Evolutionary conservation across 2,329 filamentous ascomycete species (phyloP).

Genomic region (Fusarium zealandicum): DNA sequence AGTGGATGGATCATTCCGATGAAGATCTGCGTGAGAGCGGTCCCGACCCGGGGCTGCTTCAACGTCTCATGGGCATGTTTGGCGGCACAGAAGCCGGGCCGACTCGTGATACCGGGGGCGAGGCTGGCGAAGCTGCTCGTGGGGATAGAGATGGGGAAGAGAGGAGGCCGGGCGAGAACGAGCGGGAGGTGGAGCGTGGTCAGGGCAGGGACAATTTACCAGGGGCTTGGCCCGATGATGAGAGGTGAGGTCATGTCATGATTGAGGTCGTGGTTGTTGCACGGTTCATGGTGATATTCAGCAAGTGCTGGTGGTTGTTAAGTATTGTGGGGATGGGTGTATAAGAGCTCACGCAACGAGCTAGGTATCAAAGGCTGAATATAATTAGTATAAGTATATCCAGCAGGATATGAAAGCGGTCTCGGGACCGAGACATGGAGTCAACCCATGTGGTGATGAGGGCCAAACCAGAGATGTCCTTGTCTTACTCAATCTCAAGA

Average conservation of each 20-base stretch:
- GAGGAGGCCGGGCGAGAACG: conserved; percentile 3
- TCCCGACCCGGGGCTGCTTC: conserved; percentile 40
- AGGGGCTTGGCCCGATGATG: conserved; percentile 48
- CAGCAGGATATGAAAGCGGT: not conserved
- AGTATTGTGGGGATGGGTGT: too few relatives aligned
- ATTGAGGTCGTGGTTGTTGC: too few relatives aligned
- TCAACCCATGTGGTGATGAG: not conserved
- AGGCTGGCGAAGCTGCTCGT: conserved; percentile 17
- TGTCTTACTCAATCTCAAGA: conserved; percentile 15
- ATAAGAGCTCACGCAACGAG: too few relatives aligned
- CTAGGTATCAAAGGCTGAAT: too few relatives aligned
- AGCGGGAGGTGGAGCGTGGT: conserved; percentile 3
- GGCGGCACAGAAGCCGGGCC: conserved; percentile 21
- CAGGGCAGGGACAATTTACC: conserved; percentile 35
- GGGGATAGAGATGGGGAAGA: conserved; percentile 10
- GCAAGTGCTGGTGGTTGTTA: not conserved
- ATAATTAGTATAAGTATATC: not conserved
- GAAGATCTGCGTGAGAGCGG: conserved; percentile 42
- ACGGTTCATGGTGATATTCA: not conserved
- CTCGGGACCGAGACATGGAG: not conserved
- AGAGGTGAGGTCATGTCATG: conserved; percentile 14
- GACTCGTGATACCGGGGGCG: conserved; percentile 19
- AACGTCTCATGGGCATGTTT: conserved; percentile 21
- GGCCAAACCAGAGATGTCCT: conserved; percentile 8
- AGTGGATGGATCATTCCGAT: too few relatives aligned